Evolutionary conservation across 805 yeast species (phyloP).

Genomic region (Candida schatavii): DNA sequence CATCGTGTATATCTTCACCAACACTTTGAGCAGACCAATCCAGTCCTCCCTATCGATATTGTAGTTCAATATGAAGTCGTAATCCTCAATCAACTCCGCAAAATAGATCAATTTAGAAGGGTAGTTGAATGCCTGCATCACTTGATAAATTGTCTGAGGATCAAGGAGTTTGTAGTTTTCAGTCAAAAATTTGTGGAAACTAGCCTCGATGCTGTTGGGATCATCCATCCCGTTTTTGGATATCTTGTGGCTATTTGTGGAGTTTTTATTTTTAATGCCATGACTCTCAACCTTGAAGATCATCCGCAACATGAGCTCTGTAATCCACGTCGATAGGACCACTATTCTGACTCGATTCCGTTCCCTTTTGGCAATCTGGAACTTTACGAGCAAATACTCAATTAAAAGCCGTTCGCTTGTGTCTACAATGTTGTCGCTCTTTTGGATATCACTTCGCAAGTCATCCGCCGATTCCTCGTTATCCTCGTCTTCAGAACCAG

Average conservation of each 20-base stretch:
- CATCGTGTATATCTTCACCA: slow-evolving; percentile 49
- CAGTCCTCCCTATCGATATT: slow-evolving; percentile 71
- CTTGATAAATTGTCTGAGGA: slow-evolving; percentile 64
- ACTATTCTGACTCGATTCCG: slow-evolving; percentile 32
- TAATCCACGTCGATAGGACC: slow-evolving; percentile 63
- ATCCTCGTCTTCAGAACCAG: not conserved
- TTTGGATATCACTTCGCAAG: not conserved
- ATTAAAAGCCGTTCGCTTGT: slow-evolving; percentile 25
- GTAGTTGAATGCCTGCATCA: slow-evolving; percentile 65
- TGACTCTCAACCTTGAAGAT: slow-evolving; percentile 39
- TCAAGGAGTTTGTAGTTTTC: slow-evolving; percentile 53
- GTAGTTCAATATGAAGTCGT: slow-evolving; percentile 62
- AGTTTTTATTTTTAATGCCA: slow-evolving; percentile 1
- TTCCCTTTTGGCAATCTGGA: slow-evolving; percentile 21
- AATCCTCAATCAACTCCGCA: slow-evolving; percentile 68
- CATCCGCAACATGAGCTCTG: slow-evolving; percentile 53
- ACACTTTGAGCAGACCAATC: slow-evolving; percentile 62
- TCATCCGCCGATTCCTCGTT: not conserved
- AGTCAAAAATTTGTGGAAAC: slow-evolving; percentile 49
- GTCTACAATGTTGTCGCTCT: not conserved
- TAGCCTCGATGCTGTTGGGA: slow-evolving; percentile 4
- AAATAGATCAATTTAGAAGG: slow-evolving; percentile 60
- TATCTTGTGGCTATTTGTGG: too few species aligned
- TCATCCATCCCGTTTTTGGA: not conserved
- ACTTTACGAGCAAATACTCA: slow-evolving; percentile 34